Base-by-base conservation (phyloP, 2,329 filamentous ascomycete species). In the Emydomyces testavorans region DNA sequence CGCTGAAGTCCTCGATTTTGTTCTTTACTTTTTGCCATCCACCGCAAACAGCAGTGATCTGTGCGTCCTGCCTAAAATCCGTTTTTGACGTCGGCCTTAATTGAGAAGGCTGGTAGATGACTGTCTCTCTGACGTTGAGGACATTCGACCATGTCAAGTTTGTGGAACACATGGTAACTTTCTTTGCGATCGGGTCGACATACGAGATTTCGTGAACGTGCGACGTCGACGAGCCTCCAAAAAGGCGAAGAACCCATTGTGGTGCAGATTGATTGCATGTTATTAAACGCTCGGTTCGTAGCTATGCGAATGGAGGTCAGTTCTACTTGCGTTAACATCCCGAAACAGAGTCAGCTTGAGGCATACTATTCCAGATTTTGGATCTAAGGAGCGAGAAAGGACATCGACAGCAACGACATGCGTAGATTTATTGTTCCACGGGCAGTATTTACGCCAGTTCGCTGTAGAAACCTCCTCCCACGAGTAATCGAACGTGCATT, bases 391-490 rank as follows among this genome's bases (percentile, higher is more conserved):
- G 54, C 92, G 85, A 46, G 80, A 83, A 59, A 98, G 70, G 11
- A 90, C 96, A 71, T 98, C 92, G 61, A 96, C 92, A 56, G 87
- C 89, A 56, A 93, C 80, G 56, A 98, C 92, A 68, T 98, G 92
- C 34, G 88, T 86, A n/a, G 85, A 89, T 71, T 94, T 92, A 67
- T 95, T 85, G 73, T 98, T 98, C 90, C 92, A 96, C 16, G 90
- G 90, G 61, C 87, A 93, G 71, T 98, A 98, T 69, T 98, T 98
- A 58, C 82, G 83, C 92, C 92, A 98, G 76, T 98, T 98, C 64
- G 85, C 88, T 11, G 87, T 88, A 21, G 88, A 94, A 29, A 98
- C 92, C 68, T 96, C 90, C 62, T 94, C 87, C 92, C 92, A 98
- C 38, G 90, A 94, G 75, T 98, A 98, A 72, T 94, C 78, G 71